Evolutionary conservation across 225 moss, liverwort and hornwort species (phyloP).

Genomic region (Sphagnum tenellum): DNA sequence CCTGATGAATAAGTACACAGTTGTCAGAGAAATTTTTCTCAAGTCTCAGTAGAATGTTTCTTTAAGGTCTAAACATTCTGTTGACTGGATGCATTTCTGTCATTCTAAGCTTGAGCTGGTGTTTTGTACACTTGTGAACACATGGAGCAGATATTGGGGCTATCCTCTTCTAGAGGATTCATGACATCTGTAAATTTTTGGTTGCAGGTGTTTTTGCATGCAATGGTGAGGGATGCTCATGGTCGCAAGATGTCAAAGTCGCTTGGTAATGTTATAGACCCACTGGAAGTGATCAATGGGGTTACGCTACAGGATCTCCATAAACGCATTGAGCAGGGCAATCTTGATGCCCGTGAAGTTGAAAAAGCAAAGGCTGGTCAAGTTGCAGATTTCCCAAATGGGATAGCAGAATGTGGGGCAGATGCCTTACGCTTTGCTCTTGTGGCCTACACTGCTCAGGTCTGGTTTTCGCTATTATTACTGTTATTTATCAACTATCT

Average conservation of each 20-base stretch:
- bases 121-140: no score
- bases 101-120: no score
- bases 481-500: no score
- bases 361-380: constrained; percentile 76
- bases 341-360: constrained; percentile 77
- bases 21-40: no score
- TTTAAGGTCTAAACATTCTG: no score
- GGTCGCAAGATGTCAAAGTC: constrained; percentile 97
- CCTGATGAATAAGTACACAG: no score
- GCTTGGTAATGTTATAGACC: constrained; percentile 82
- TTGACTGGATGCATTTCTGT: no score
- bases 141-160: no score
- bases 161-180: no score
- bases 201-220: constrained; percentile 73
- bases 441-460: constrained; percentile 84
- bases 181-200: no score
- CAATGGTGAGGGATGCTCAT: constrained; percentile 93
- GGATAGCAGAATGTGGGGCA: constrained; percentile 88
- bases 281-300: constrained; percentile 69
- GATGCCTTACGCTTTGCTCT: constrained; percentile 92
- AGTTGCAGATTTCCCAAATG: constrained; percentile 68
- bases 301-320: constrained; percentile 70
- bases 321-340: constrained; percentile 67
- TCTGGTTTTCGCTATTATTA: background rate
- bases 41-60: no score